Percentiles rank a stretch among this genome's conserved stretches.
Conservation (phyloP, 108 stramenopile genomes). For the Nitzschia sp. region DNA sequence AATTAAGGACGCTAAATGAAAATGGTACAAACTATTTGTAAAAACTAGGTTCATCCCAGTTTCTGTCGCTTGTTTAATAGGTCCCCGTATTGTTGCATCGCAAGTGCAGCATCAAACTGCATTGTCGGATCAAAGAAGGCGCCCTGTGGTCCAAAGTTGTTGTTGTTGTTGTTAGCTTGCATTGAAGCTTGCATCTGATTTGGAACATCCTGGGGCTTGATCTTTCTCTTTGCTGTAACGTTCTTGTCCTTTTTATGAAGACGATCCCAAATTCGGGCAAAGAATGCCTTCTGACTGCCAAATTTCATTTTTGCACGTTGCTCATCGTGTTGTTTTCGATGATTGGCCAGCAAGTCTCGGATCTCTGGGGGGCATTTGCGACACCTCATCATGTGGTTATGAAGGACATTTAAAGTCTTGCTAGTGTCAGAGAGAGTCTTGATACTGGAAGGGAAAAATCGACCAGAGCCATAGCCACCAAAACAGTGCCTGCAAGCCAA, state of each 20-base stretch:
- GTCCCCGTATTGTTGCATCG: conserved; percentile 16
- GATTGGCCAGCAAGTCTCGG: conserved; percentile 43
- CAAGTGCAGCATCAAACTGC: conserved; percentile 6
- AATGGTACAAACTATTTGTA: neutral
- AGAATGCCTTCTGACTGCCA: conserved; percentile 84
- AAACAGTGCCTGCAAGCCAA: conserved; percentile 81
- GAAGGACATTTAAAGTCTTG: conserved; percentile 75
- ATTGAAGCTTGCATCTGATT: neutral
- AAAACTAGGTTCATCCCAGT: neutral
- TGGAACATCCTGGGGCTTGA: conserved; percentile 10
- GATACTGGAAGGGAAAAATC: conserved; percentile 82
- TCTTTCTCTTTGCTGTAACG: conserved; percentile 31
- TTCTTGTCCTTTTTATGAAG: conserved; percentile 54
- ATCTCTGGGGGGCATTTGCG: conserved; percentile 73
- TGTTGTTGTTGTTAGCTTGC: neutral
- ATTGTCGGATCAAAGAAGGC: neutral
- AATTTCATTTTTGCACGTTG: conserved; percentile 82
- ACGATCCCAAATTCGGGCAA: conserved; percentile 76
- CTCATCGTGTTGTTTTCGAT: conserved; percentile 60
- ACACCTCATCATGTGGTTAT: conserved; percentile 78
- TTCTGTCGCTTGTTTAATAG: conserved; percentile 8
- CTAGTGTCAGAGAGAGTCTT: conserved; percentile 80
- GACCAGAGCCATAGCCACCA: conserved; percentile 76
- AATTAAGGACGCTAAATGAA: neutral
- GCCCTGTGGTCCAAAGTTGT: neutral